Percentiles rank a stretch among this genome's conserved stretches.
Conservation (phyloP, 352 stramenopile genomes). For the Elongisporangium undulatum region DNA sequence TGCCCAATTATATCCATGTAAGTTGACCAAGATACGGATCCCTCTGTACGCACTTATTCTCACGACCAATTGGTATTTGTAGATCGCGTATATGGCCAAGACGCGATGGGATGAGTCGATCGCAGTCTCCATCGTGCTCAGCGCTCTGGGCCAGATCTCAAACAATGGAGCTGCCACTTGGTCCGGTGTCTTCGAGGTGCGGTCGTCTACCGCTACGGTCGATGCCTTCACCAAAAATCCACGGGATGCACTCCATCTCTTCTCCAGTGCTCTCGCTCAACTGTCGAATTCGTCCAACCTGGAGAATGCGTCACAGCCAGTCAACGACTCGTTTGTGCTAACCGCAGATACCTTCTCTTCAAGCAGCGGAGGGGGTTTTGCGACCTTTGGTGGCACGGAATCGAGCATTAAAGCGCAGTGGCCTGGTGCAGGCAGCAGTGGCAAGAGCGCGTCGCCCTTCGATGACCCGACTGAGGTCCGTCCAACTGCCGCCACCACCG, state of each 20-base stretch:
- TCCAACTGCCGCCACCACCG: neutral
- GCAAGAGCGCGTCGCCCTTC: neutral
- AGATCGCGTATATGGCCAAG: conserved; percentile 61
- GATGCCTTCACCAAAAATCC: conserved; percentile 40
- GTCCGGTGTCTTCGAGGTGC: conserved; percentile 46
- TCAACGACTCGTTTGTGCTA: too few species aligned
- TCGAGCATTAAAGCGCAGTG: neutral
- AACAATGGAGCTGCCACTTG: conserved; percentile 5
- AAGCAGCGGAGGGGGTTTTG: neutral
- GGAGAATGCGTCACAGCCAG: neutral
- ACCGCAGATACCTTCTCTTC: neutral
- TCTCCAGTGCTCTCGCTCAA: conserved; percentile 24
- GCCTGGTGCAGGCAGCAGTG: neutral
- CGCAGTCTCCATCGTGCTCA: conserved; percentile 38
- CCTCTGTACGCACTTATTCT: neutral
- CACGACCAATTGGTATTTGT: neutral
- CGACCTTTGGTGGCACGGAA: neutral
- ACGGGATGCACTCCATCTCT: conserved; percentile 27
- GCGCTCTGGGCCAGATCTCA: neutral
- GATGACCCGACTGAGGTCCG: neutral
- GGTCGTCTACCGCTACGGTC: conserved; percentile 33
- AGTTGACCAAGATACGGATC: conserved; percentile 2
- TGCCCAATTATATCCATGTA: conserved; percentile 59
- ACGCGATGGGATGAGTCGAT: conserved; percentile 59
- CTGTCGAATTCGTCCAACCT: conserved; percentile 8